phyloP scores from a whole-genome alignment of 495 filamentous ascomycete species.

The Penicillium canescens region DNA sequence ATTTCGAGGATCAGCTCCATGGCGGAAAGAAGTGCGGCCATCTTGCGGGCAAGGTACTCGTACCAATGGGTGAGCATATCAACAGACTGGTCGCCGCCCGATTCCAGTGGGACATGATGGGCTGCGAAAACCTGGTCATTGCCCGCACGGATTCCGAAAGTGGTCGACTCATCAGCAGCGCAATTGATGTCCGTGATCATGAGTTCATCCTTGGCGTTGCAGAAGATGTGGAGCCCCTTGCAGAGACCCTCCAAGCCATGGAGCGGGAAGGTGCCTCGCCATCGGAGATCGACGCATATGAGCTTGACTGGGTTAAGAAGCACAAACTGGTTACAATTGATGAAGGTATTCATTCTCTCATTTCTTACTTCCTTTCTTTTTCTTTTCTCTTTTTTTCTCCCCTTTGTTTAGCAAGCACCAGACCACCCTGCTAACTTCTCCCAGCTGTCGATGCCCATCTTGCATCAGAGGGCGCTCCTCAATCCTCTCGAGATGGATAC shows the following conservation, averaged over 20 bases:
- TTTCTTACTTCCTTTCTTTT: too few species aligned
- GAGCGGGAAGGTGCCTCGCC: constrained; percentile 75
- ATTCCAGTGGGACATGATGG: constrained; percentile 99
- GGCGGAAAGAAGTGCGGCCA: constrained; percentile 99
- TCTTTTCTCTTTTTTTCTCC: too few species aligned
- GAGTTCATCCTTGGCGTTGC: constrained; percentile 91
- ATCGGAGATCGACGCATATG: constrained; percentile 78
- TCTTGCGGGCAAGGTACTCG: constrained; percentile 93
- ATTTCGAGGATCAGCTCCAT: constrained; percentile 97
- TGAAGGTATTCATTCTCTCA: constrained; percentile 54
- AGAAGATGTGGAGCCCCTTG: constrained; percentile 69
- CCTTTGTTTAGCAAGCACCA: not conserved
- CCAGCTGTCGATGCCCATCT: constrained; percentile 74
- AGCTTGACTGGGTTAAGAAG: constrained; percentile 85
- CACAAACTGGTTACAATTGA: constrained; percentile 90
- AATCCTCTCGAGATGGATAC: constrained; percentile 67
- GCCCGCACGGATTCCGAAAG: constrained; percentile 94
- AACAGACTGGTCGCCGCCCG: constrained; percentile 88
- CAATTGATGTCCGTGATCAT: constrained; percentile 91
- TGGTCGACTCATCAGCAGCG: constrained; percentile 83
- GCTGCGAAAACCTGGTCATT: constrained; percentile 88
- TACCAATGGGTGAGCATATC: constrained; percentile 93
- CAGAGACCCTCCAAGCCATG: constrained; percentile 89
- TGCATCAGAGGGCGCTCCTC: constrained; percentile 56
- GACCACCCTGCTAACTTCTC: constrained; percentile 15